Evolutionary conservation across 192 early-diverging fungal species (phyloP), one percentile per base, ranked within the genome.

Genomic region (Dimargaris verticillata): DNA sequence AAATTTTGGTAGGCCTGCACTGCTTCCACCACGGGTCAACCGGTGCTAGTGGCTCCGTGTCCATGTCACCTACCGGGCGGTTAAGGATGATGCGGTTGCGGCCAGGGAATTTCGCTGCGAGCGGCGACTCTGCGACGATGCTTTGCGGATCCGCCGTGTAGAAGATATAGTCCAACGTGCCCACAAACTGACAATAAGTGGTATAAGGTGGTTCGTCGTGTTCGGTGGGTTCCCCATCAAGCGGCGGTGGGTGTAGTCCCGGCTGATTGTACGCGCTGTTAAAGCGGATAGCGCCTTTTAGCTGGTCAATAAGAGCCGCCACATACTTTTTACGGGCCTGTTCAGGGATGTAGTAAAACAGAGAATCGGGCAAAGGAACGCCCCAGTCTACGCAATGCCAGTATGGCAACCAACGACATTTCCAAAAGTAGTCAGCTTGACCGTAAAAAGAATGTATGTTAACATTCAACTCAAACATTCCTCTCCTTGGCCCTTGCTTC

Each of bases 161-260:
- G 17, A 59, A 44, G 5, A 59, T 43, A n/a, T 59, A 59, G 7
- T 59, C 57, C 41, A 59, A 25, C 14, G 57, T 59, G n/a, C 57
- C 57, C 26, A 44, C 41, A 43, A 59, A 59, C n/a, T 59, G 33
- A n/a, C 57, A 59, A 44, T 59, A 59, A 38, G 57, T 59, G 33
- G 57, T 59, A 33, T 29, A 59, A 4, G 33, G 57, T 25, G 57
- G 57, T 18, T 59, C 57, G 7, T 28, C 22, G 28, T 6, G 1
- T 18, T 26, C 17, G 6, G 13, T 28, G 22, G 26, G 26, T 10
- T 14, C 28, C n/a, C 1, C 53, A 18, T 10, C 1, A 26, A 55
- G 53, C 18, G 18, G 7, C 11, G 53, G 33, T 38, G 33, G 33
- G 33, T 38, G 33, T 38, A 38, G 7, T 7, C 9, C 28, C 11